Evolutionary conservation across 192 early-diverging fungal species (phyloP).

Genomic region (Coemansia sp.): DNA sequence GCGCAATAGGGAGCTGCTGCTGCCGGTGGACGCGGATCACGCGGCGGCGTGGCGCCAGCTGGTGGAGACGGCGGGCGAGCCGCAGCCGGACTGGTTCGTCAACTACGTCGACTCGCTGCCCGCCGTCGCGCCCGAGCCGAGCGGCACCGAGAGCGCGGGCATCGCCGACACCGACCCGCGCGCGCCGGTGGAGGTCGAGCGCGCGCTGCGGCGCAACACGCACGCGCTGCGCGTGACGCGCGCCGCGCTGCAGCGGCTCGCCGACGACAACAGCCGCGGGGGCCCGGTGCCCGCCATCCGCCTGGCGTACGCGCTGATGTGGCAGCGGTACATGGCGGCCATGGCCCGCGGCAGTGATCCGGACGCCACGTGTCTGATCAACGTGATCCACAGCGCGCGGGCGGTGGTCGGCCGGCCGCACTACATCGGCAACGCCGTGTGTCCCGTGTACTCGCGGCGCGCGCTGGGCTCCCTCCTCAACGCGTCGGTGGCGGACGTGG

Average conservation of each 20-base stretch:
- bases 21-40: constrained; percentile 31
- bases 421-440: constrained; percentile 39
- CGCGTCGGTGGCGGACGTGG: constrained; percentile 4
- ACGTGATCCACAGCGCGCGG: constrained; percentile 25
- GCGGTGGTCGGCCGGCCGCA: constrained; percentile 15
- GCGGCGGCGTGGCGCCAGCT: constrained; percentile 11
- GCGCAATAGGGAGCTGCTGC: background rate
- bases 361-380: constrained; percentile 6
- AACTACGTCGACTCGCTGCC: constrained; percentile 12
- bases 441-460: constrained; percentile 25
- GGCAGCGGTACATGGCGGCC: constrained; percentile 34
- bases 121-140: background rate
- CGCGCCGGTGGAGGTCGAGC: constrained; percentile 12
- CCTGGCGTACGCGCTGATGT: constrained; percentile 37
- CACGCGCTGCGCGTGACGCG: constrained; percentile 18
- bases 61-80: background rate
- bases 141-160: background rate
- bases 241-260: constrained; percentile 7
- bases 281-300: constrained; percentile 15
- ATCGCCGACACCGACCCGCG: constrained; percentile 13
- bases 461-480: background rate
- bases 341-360: background rate
- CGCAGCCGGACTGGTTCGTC: constrained; percentile 22
- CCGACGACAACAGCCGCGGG: background rate
- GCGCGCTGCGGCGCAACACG: constrained; percentile 15